Percentiles rank a stretch among this genome's conserved stretches.
Conservation (phyloP, 345 rosid species). For the Excoecaria agallocha region DNA sequence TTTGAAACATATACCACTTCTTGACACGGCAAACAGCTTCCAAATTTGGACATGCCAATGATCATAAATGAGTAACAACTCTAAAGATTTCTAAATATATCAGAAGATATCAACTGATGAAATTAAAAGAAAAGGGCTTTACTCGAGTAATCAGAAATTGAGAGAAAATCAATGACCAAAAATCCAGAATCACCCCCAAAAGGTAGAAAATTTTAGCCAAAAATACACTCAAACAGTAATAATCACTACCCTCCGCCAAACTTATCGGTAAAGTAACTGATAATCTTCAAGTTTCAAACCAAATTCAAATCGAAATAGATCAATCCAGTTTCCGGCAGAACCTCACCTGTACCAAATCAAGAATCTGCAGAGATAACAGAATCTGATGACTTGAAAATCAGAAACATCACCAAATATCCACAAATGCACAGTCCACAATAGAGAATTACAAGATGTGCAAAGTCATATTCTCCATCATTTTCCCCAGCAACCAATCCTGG, state of each 20-base stretch:
- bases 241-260: conserved; percentile 4
- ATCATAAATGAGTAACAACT: conserved; percentile 1
- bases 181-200: not conserved
- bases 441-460: conserved; percentile 15
- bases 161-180: not conserved
- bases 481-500: conserved; percentile 26
- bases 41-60: conserved; percentile 3
- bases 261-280: not conserved
- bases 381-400: conserved; percentile 40
- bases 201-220: not conserved
- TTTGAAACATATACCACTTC: not conserved
- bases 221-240: not conserved
- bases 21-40: not conserved
- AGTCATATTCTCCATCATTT: conserved; percentile 19
- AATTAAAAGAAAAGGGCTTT: not conserved
- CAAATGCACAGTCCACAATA: conserved; percentile 25
- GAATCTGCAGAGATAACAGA: conserved; percentile 40
- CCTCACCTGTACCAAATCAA: conserved; percentile 33
- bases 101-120: conserved; percentile 8
- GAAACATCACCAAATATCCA: conserved; percentile 32
- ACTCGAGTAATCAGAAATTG: conserved; percentile 2
- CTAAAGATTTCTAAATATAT: conserved; percentile 5
- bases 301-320: not conserved
- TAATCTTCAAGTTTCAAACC: not conserved
- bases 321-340: conserved; percentile 1